These are phyloP conservation scores for Ceratocystis huliohia DNA, from an alignment of 2,329 filamentous ascomycete genomes.

Conservation along the genomic window DNA sequence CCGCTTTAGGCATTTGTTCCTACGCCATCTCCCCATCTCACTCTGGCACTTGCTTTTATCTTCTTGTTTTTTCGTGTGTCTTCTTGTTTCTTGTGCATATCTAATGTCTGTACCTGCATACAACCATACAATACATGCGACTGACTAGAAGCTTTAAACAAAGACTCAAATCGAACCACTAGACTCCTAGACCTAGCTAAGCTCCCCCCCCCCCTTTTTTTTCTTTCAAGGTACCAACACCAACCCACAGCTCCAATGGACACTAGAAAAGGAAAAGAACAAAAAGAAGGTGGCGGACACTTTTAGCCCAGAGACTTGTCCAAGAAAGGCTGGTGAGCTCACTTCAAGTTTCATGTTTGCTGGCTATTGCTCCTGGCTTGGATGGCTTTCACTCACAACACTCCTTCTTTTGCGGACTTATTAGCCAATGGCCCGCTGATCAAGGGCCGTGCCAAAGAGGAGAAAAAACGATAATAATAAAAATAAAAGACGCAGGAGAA, in stretches of 20 bases:
- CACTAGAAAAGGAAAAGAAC: not conserved
- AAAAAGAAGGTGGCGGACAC: not conserved
- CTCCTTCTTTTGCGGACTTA: not conserved
- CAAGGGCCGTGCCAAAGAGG: not conserved
- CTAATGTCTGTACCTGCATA: constrained; percentile 4
- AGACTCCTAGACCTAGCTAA: too few relatives aligned
- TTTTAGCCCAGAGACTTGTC: not conserved
- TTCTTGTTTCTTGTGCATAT: not conserved
- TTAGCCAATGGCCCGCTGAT: not conserved
- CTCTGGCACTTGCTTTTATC: not conserved
- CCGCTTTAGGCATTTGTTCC: not conserved
- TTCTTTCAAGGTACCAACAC: too few relatives aligned
- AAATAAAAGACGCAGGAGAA: not conserved
- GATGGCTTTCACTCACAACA: not conserved
- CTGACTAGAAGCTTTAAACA: not conserved
- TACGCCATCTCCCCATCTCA: not conserved
- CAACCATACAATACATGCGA: not conserved
- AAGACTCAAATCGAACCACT: not conserved
- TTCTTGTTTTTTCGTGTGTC: not conserved
- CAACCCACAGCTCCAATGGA: not conserved
- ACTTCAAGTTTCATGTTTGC: constrained; percentile 2
- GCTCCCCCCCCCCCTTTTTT: not conserved
- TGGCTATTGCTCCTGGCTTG: not conserved
- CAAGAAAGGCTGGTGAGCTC: not conserved
- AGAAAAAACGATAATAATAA: not conserved